Base-by-base conservation (phyloP, 441 rosid genomes). In the Pelargonium myrrhifolium region DNA sequence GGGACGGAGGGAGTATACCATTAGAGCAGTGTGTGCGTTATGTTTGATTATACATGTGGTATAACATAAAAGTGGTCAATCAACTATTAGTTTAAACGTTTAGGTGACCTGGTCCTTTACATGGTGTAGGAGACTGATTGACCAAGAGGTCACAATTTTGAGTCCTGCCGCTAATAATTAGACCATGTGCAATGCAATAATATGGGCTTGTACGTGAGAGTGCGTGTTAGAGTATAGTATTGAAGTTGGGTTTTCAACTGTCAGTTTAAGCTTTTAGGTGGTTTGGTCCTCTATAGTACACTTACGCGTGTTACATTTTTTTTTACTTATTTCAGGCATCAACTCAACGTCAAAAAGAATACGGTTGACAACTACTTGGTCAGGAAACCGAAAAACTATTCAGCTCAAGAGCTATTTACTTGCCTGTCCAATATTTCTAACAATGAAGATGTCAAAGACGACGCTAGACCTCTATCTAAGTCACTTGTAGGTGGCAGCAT, bases 401-500 rank as follows among this genome's bases (percentile, higher is more conserved):
- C 83, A 3, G 68, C 78, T 69, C 87, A 85, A 72, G 3, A 39
- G 45, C 72, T 90, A 63, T 66, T 17, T 62, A 56, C 0, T 53
- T 72, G 73, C 72, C 85, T 95, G 43, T 77, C 79, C 3, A 82
- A 71, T 71, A 42, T 80, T 74, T 69, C 87, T 62, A 82, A 69
- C 65, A 78, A 75, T 47, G 99, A 87, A 76, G 92, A 89, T 67
- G 76, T 86, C 75, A 84, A 84, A 77, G 88, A 90, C 47, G 96
- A 86, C 58, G 73, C 66, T 18, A 80, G 68, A 70, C 75, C 77
- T 49, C 81, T 95, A 68, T 90, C 97, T 3, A 95, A 89, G 81
- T 95, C 96, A 28, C 76, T 92, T 69, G 62, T 86, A 14, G 86
- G 90, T 76, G 99, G 97, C 70, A 90, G 85, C 79, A 82, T 83